A percentile compares a stretch with the other conserved stretches of the same genome.
Evolutionary conservation across 164 flowering plant genomes (phyloP).

Genomic region (Annona squamosa): DNA sequence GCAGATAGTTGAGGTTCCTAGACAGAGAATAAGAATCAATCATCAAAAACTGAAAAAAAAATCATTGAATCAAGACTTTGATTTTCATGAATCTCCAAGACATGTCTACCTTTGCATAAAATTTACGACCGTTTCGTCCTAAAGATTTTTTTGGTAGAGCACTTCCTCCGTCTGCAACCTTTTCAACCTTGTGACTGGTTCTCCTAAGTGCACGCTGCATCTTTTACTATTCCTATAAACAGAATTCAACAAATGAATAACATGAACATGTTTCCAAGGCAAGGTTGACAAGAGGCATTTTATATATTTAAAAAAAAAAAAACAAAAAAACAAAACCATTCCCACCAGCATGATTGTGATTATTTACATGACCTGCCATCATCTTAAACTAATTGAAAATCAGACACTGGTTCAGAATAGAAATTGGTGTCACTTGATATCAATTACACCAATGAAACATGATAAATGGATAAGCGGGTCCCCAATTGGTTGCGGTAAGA

Average conservation of each 20-base stretch:
- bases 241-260: conserved; percentile 1
- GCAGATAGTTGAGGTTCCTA: conserved; percentile 19
- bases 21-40: not conserved
- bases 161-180: conserved; percentile 22
- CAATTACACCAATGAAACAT: no score
- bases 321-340: no score
- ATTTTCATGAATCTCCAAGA: conserved; percentile 4
- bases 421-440: no score
- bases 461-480: no score
- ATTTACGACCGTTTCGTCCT: conserved; percentile 12
- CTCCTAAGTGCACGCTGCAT: conserved; percentile 35
- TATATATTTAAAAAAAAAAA: no score
- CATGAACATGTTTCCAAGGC: conserved; percentile 6
- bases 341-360: no score
- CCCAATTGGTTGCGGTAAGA: no score
- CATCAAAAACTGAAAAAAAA: not conserved
- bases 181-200: conserved; percentile 14
- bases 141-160: conserved; percentile 16
- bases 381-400: not conserved
- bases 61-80: not conserved
- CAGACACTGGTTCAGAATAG: not conserved
- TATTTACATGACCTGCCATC: not conserved
- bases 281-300: not conserved
- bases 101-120: conserved; percentile 21
- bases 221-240: conserved; percentile 28